These are phyloP conservation scores for Penicillium taxi DNA, from an alignment of 495 filamentous ascomycete species.

Conservation along the genomic window DNA sequence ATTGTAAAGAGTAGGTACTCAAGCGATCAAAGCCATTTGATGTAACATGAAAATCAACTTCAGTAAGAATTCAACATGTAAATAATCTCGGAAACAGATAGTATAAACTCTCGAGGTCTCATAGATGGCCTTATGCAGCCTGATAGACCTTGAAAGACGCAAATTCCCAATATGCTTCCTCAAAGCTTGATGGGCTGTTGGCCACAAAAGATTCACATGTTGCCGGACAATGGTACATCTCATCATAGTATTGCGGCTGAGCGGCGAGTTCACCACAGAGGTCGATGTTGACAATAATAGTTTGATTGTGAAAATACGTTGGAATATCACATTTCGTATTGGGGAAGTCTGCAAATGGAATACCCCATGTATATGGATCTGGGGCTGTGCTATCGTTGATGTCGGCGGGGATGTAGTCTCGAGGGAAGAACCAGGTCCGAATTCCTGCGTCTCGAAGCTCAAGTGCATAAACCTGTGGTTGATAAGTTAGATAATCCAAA, in stretches of 20 bases:
- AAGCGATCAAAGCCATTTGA: too few relatives aligned
- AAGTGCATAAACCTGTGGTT: constrained; percentile 33
- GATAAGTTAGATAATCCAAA: background rate
- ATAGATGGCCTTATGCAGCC: constrained; percentile 6
- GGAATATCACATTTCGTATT: constrained; percentile 41
- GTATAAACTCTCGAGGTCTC: background rate
- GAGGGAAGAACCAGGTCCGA: constrained; percentile 43
- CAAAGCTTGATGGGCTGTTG: constrained; percentile 29
- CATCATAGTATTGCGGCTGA: constrained; percentile 26
- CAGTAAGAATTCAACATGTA: too few relatives aligned
- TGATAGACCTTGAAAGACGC: constrained; percentile 38
- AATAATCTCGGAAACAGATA: background rate
- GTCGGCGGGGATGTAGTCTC: constrained; percentile 32
- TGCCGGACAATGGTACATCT: constrained; percentile 36
- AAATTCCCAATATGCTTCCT: constrained; percentile 47
- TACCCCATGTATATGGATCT: constrained; percentile 41
- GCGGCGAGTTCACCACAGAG: constrained; percentile 39
- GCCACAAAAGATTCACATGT: constrained; percentile 37
- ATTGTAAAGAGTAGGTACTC: too few relatives aligned
- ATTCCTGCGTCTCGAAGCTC: constrained; percentile 41
- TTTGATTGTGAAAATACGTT: constrained; percentile 42
- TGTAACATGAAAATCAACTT: too few relatives aligned
- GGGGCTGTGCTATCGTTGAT: constrained; percentile 23
- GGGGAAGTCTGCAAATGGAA: constrained; percentile 45
- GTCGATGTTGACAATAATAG: constrained; percentile 47